Evolutionary conservation across 331 rosid species (phyloP).

Genomic region (Rhamnella rubrinervis): DNA sequence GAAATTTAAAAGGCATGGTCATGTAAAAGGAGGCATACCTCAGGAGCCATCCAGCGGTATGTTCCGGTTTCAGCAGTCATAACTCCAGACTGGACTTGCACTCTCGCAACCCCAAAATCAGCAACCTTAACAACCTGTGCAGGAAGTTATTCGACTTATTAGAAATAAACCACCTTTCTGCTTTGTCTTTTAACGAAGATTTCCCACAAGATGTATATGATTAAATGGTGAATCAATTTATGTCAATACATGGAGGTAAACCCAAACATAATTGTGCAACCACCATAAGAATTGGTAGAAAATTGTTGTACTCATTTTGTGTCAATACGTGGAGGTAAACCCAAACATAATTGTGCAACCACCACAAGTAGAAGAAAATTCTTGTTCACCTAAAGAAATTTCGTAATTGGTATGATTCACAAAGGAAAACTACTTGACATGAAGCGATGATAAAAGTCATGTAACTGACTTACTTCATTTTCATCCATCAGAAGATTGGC

Average conservation of each 20-base stretch:
- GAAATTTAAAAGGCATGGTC: neutral
- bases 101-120: slow-evolving; percentile 99
- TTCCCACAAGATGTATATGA: neutral
- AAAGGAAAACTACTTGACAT: slow-evolving; percentile 2
- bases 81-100: slow-evolving; percentile 91
- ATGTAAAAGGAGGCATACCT: slow-evolving; percentile 46
- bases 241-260: no score
- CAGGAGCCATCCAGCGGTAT: slow-evolving; percentile 99
- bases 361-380: no score
- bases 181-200: neutral
- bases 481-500: slow-evolving; percentile 99
- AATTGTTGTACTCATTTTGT: neutral
- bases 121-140: slow-evolving; percentile 95
- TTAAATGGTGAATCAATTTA: neutral
- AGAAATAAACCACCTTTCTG: neutral
- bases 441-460: slow-evolving; percentile 20
- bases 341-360: no score
- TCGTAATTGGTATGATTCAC: neutral
- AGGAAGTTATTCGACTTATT: slow-evolving; percentile 13
- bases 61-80: slow-evolving; percentile 99
- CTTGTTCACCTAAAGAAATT: neutral
- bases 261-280: no score
- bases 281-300: no score
- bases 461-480: slow-evolving; percentile 65
- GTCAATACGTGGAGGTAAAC: no score